phyloP scores from a whole-genome alignment of 1,139 yeast genomes.

The Meyerozyma elateridarum region DNA sequence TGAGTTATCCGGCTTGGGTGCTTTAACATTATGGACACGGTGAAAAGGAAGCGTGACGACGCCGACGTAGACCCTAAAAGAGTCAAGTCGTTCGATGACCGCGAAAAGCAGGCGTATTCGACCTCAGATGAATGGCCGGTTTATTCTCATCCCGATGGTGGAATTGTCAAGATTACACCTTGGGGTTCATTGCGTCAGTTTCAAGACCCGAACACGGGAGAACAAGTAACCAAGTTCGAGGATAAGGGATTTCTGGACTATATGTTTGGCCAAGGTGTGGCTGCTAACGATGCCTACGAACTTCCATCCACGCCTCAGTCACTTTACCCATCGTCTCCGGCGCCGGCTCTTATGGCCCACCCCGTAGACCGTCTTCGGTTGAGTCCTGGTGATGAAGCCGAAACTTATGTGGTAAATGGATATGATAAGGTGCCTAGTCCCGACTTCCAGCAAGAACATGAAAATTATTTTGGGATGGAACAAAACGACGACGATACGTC shows the following conservation, averaged over 20 bases:
- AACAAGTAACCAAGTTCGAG: conserved; percentile 12
- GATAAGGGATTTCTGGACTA: conserved; percentile 12
- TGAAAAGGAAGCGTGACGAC: conserved; percentile 19
- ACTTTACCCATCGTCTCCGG: conserved; percentile 10
- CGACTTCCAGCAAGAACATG: conserved; percentile 14
- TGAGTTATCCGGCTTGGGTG: too few relatives aligned
- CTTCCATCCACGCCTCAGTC: conserved; percentile 15
- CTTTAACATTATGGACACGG: conserved; percentile 17
- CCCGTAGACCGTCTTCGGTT: conserved; percentile 5
- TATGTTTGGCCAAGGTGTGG: conserved; percentile 15
- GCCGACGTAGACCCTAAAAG: conserved; percentile 11
- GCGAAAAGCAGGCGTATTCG: conserved; percentile 15
- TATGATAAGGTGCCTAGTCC: conserved; percentile 11
- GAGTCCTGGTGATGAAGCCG: conserved; percentile 31
- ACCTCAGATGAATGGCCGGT: conserved; percentile 52
- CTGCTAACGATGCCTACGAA: conserved; percentile 15
- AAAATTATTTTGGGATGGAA: conserved; percentile 14
- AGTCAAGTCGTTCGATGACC: conserved; percentile 13
- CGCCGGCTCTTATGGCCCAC: conserved; percentile 13
- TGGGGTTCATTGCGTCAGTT: conserved; percentile 38
- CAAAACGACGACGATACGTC: conserved; percentile 10
- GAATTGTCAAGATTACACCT: conserved; percentile 59
- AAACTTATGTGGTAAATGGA: conserved; percentile 35
- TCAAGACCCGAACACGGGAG: conserved; percentile 11
- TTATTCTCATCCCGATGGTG: conserved; percentile 62